Percentiles rank a stretch among this genome's conserved stretches.
Evolutionary conservation across 768 basidiomycete genomes (phyloP).

Genomic region (Mycena indigotica): DNA sequence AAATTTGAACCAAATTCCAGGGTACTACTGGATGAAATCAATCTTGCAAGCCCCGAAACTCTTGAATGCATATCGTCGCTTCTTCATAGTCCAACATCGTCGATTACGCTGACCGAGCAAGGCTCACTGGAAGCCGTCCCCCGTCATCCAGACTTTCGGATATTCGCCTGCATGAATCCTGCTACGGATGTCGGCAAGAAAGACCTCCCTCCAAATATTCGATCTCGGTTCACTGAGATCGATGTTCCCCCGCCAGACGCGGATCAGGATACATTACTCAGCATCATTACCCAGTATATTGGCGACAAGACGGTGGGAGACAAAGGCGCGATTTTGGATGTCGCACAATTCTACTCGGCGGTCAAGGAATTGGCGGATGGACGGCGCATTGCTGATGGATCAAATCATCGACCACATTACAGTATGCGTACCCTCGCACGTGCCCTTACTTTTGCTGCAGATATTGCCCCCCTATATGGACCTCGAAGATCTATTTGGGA

Average conservation of each 20-base stretch:
- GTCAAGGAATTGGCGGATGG: slow-evolving; percentile 75
- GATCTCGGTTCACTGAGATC: slow-evolving; percentile 91
- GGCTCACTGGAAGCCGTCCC: slow-evolving; percentile 87
- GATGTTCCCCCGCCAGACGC: slow-evolving; percentile 94
- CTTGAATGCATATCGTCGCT: slow-evolving; percentile 90
- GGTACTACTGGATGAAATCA: slow-evolving; percentile 95
- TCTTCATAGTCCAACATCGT: slow-evolving; percentile 81
- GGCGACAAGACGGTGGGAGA: slow-evolving; percentile 82
- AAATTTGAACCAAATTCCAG: slow-evolving; percentile 39
- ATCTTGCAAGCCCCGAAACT: slow-evolving; percentile 91
- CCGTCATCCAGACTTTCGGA: slow-evolving; percentile 92
- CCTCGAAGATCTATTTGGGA: slow-evolving; percentile 91
- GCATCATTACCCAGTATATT: slow-evolving; percentile 88
- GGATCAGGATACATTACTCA: slow-evolving; percentile 85
- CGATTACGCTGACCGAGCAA: slow-evolving; percentile 91
- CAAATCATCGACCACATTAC: slow-evolving; percentile 91
- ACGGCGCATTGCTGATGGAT: slow-evolving; percentile 87
- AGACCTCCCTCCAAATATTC: slow-evolving; percentile 88
- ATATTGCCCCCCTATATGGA: slow-evolving; percentile 75
- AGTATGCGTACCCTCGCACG: slow-evolving; percentile 96
- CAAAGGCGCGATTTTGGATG: slow-evolving; percentile 82
- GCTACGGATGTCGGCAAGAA: slow-evolving; percentile 99
- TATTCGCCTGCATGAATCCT: slow-evolving; percentile 99
- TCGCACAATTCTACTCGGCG: slow-evolving; percentile 86
- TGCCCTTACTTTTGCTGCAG: slow-evolving; percentile 86